phyloP scores from a whole-genome alignment of 208 protist species.

The Borovskyia barvae region DNA sequence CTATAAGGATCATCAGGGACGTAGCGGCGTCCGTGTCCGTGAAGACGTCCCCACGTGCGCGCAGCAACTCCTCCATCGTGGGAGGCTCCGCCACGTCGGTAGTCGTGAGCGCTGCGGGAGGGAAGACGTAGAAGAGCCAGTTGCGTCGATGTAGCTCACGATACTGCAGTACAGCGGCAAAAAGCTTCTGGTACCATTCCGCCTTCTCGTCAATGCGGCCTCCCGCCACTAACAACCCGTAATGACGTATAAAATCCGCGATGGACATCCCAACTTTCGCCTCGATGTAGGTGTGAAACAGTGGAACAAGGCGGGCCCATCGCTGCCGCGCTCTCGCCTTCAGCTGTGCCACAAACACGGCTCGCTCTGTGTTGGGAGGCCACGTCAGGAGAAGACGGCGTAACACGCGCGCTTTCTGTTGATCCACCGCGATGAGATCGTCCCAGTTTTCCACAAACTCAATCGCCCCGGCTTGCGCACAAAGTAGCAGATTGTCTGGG shows the following conservation, averaged over 20 bases:
- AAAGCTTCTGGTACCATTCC: conserved; percentile 41
- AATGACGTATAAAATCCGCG: conserved; percentile 40
- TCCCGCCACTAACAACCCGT: conserved; percentile 33
- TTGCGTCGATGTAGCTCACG: conserved; percentile 39
- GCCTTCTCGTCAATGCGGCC: conserved; percentile 36
- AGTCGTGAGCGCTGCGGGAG: conserved; percentile 16
- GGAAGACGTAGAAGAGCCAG: conserved; percentile 53
- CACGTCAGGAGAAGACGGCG: conserved; percentile 29
- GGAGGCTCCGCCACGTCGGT: conserved; percentile 14
- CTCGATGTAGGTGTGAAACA: conserved; percentile 44
- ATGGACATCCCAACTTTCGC: conserved; percentile 44
- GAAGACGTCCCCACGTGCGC: conserved; percentile 1
- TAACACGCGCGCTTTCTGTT: conserved; percentile 26
- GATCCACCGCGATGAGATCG: conserved; percentile 25
- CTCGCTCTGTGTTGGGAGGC: conserved; percentile 7
- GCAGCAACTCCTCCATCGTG: conserved; percentile 33
- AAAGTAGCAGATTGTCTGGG: conserved; percentile 46
- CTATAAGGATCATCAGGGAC: conserved; percentile 11
- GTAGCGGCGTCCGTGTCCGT: conserved; percentile 3
- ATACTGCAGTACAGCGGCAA: conserved; percentile 34
- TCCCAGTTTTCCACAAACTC: conserved; percentile 44
- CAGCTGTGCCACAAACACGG: conserved; percentile 14
- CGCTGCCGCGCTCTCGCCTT: neutral
- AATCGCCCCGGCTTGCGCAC: conserved; percentile 24
- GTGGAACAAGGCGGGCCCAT: conserved; percentile 31